phyloP scores from a whole-genome alignment of 2,329 filamentous ascomycete species.

The Aspergillus tubingensis region DNA sequence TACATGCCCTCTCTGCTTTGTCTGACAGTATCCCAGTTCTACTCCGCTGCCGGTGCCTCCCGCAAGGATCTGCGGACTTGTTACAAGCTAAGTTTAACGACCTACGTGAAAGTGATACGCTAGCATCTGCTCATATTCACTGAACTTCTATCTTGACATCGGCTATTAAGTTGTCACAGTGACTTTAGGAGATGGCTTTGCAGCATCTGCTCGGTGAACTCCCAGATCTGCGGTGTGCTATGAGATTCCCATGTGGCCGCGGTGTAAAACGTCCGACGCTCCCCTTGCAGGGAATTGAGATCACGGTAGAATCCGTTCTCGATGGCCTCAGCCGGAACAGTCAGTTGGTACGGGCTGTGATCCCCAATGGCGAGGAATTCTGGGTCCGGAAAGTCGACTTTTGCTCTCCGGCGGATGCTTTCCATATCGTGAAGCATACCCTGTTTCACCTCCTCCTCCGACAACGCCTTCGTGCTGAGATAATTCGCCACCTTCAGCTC shows the following conservation, averaged over 20 bases:
- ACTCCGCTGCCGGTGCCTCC: too few species aligned
- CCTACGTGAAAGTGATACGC: too few species aligned
- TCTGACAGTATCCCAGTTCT: too few species aligned
- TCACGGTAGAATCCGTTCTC: conserved; percentile 38
- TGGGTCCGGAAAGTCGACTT: conserved; percentile 1
- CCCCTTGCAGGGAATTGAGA: conserved; percentile 42
- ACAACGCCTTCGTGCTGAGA: background rate
- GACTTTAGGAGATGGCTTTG: background rate
- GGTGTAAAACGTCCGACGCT: conserved; percentile 41
- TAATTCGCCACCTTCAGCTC: conserved; percentile 8
- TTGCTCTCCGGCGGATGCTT: background rate
- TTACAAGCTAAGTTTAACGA: too few species aligned
- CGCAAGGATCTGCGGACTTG: too few species aligned
- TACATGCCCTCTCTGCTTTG: too few species aligned
- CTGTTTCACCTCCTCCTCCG: conserved; percentile 7
- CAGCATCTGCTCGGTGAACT: conserved; percentile 1
- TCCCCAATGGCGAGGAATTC: conserved; percentile 15
- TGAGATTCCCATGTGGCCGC: conserved; percentile 24
- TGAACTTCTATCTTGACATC: background rate
- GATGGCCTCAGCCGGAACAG: conserved; percentile 31
- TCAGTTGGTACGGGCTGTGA: conserved; percentile 32
- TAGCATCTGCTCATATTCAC: too few species aligned
- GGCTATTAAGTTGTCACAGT: background rate
- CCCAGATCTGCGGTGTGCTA: conserved; percentile 2
- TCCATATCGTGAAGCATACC: background rate